Conservation (phyloP, 306 rosid species). For the Begonia peltatifolia region DNA sequence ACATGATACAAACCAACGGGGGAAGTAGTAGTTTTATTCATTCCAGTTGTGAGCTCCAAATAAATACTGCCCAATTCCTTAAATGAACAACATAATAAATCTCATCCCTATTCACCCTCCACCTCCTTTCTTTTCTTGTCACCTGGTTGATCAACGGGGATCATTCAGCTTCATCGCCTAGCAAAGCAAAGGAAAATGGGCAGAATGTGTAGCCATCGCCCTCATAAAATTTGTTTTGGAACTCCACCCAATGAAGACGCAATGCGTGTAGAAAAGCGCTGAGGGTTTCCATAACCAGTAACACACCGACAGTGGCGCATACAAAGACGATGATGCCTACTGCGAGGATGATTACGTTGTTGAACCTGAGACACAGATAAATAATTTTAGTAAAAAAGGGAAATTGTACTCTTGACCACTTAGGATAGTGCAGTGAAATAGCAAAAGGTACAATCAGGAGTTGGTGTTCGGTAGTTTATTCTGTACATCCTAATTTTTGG, state of each 20-base stretch:
- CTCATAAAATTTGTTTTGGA: slow-evolving; percentile 85
- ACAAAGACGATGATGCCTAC: slow-evolving; percentile 61
- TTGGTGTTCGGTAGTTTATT: too few species aligned
- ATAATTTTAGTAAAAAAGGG: neutral
- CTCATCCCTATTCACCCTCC: slow-evolving; percentile 37
- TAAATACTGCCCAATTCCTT: slow-evolving; percentile 12
- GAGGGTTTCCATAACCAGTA: slow-evolving; percentile 79
- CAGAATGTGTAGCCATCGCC: slow-evolving; percentile 83
- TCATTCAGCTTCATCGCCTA: slow-evolving; percentile 51
- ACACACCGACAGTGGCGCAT: slow-evolving; percentile 76
- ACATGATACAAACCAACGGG: neutral
- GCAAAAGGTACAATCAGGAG: neutral
- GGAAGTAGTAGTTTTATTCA: slow-evolving; percentile 2
- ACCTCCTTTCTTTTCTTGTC: neutral
- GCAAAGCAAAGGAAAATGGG: slow-evolving; percentile 54
- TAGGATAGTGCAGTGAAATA: slow-evolving; percentile 8
- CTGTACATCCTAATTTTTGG: too few species aligned
- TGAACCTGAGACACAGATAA: slow-evolving; percentile 35
- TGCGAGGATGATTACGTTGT: slow-evolving; percentile 42
- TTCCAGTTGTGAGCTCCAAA: slow-evolving; percentile 14
- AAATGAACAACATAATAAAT: neutral
- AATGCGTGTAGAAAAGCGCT: slow-evolving; percentile 95
- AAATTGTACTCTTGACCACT: neutral
- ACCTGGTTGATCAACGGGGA: neutral
- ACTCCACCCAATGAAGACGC: slow-evolving; percentile 98